Base-by-base conservation (phyloP, 768 basidiomycete species). In the Candolleomyces efflorescens region DNA sequence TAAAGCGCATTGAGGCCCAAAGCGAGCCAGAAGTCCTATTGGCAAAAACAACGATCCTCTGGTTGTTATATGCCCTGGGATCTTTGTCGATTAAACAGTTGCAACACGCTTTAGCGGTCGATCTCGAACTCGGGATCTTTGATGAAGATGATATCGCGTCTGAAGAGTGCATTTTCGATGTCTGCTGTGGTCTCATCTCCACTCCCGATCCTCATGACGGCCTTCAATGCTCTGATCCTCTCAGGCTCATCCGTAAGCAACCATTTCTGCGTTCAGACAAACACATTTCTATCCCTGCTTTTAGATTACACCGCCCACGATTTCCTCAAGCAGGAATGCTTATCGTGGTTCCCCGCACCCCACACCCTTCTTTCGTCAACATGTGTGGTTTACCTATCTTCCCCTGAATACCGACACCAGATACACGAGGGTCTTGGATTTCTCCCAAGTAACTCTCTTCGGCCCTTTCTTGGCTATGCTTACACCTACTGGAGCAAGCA, bases 241-340 rank as follows among this genome's bases (percentile, higher is more conserved):
- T 56, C 11, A 44, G 47, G 3, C 55, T 56, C 32, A 41, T 56
- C 24, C 55, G 55, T 56, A 37, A 37, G 55, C 49, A 11, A 4
- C n/a, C 36, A 32, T 44, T 12, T 11, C 22, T 27, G 17, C 20
- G 11, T 15, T 20, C 3, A 13, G 3, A 23, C 5, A 27, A n/a
- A 5, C 12, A 43, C 22, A 22, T 23, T 12, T 20, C 4, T 37
- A 13, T 11, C 32, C 12, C 6, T 27, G 32, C n/a, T n/a, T 41
- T 10, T 27, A 55, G 54, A 55, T 32, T 55, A 55, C 20, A 55
- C 54, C 13, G 44, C 54, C 13, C 18, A 27, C 20, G 54, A 55
- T n/a, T 26, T 32, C 13, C 54, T 55, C 41, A 43, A 36, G 17
- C 7, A 44, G 15, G 22, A 3, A 17, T 55, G 20, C 38, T 6